These are phyloP conservation scores for Diphasiastrum complanatum DNA, from an alignment of 83 land plant species.

Conservation along the genomic window DNA sequence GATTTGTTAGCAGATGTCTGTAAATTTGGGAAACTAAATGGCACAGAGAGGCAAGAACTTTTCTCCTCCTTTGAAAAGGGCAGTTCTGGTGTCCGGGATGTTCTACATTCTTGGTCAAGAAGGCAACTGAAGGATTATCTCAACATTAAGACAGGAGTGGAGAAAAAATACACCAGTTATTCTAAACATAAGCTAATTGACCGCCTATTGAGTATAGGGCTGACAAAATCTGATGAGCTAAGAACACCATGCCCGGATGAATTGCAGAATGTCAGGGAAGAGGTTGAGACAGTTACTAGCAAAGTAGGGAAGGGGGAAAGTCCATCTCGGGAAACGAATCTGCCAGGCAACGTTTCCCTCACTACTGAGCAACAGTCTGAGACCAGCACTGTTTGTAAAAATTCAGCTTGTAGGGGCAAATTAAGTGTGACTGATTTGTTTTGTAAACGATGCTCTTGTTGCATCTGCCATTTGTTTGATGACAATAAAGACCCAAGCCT, in stretches of 20 bases:
- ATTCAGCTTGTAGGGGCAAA: constrained; percentile 58
- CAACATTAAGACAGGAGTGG: neutral
- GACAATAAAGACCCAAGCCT: constrained; percentile 90
- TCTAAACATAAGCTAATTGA: constrained; percentile 12
- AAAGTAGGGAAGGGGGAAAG: neutral
- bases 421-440: constrained; percentile 36
- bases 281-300: neutral
- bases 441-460: constrained; percentile 82
- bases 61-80: neutral
- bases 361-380: neutral
- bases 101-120: neutral
- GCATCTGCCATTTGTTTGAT: constrained; percentile 63
- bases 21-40: neutral
- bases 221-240: neutral
- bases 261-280: neutral
- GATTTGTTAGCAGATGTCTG: neutral
- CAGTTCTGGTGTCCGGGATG: neutral
- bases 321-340: neutral
- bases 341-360: neutral
- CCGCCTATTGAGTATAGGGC: neutral
- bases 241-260: neutral
- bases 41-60: neutral
- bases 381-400: constrained; percentile 45
- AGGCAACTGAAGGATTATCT: neutral
- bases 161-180: constrained; percentile 4